A percentile compares a stretch with the other conserved stretches of the same genome.
Evolutionary conservation across 177 flowering plant species (phyloP).

Genomic region (Vitis hybrid): DNA sequence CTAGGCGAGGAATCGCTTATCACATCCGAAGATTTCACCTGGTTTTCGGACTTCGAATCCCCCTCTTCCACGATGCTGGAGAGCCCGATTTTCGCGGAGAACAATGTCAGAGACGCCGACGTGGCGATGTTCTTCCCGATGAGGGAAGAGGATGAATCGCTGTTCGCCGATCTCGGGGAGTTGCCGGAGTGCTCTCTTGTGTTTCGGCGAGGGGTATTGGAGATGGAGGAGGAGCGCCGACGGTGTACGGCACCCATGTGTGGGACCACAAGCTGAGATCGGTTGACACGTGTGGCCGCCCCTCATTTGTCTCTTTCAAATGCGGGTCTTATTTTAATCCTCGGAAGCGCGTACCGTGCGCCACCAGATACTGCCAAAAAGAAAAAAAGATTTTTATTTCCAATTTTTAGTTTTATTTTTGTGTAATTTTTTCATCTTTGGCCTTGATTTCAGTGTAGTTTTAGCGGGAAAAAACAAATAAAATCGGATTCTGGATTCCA

Average conservation of each 20-base stretch:
- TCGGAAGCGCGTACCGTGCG: conserved; percentile 24
- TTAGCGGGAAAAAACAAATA: conserved; percentile 2
- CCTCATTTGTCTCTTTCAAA: not conserved
- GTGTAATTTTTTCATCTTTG: not conserved
- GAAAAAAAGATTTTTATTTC: not conserved
- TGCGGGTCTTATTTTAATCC: conserved; percentile 2
- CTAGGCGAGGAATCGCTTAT: conserved; percentile 31
- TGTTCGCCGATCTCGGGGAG: conserved; percentile 91
- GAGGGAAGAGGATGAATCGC: conserved; percentile 78
- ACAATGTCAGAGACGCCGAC: conserved; percentile 25
- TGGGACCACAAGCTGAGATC: conserved; percentile 40
- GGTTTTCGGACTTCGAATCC: conserved; percentile 65
- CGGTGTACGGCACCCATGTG: conserved; percentile 39
- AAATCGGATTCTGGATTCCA: conserved; percentile 9
- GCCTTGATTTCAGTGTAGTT: conserved; percentile 34
- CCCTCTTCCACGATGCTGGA: conserved; percentile 50
- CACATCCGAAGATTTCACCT: conserved; percentile 37
- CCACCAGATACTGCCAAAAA: conserved; percentile 13
- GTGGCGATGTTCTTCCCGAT: conserved; percentile 52
- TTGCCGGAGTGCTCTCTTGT: conserved; percentile 83
- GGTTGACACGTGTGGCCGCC: conserved; percentile 16
- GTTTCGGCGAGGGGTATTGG: conserved; percentile 46
- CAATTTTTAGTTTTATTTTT: conserved; percentile 6
- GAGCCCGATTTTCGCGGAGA: conserved; percentile 44
- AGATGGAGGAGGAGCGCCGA: conserved; percentile 24